Percentiles rank a stretch among this genome's conserved stretches.
These are phyloP conservation scores for Aurantiochytrium sp. DNA, from an alignment of 108 stramenopile species.

Conservation along the genomic window DNA sequence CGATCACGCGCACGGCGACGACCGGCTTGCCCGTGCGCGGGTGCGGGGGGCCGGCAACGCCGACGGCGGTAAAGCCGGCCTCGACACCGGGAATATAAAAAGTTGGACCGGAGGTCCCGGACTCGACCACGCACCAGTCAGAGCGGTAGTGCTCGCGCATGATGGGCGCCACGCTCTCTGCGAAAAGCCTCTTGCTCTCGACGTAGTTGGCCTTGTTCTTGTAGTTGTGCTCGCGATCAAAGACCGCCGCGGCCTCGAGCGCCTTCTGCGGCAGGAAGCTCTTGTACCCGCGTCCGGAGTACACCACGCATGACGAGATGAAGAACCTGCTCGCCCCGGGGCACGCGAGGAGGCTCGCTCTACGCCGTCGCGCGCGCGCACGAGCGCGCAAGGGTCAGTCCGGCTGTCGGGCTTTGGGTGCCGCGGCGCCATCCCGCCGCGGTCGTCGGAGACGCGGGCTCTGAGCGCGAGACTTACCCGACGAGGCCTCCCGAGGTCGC, in stretches of 20 bases:
- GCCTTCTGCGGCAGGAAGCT: background rate
- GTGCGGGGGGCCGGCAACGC: background rate
- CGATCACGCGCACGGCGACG: background rate
- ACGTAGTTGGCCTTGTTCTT: background rate
- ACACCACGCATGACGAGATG: background rate
- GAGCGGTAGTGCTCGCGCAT: background rate
- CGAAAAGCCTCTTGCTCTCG: background rate
- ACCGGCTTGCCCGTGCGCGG: background rate
- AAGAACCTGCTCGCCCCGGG: background rate
- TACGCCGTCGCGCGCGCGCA: background rate
- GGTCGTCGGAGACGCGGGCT: background rate
- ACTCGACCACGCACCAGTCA: background rate
- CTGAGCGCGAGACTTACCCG: background rate
- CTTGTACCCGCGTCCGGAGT: background rate
- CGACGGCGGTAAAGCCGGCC: background rate
- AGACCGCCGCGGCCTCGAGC: background rate
- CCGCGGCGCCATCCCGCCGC: too few relatives aligned
- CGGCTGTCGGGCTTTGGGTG: too few relatives aligned
- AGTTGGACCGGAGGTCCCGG: background rate
- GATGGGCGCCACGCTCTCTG: background rate
- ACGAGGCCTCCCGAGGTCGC: conserved; percentile 2
- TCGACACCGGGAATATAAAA: background rate
- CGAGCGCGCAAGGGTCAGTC: background rate
- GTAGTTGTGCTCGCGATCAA: background rate
- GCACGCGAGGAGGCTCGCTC: background rate